phyloP scores from a whole-genome alignment of 2,329 filamentous ascomycete genomes.

The Penicillium aurantiogriseum region DNA sequence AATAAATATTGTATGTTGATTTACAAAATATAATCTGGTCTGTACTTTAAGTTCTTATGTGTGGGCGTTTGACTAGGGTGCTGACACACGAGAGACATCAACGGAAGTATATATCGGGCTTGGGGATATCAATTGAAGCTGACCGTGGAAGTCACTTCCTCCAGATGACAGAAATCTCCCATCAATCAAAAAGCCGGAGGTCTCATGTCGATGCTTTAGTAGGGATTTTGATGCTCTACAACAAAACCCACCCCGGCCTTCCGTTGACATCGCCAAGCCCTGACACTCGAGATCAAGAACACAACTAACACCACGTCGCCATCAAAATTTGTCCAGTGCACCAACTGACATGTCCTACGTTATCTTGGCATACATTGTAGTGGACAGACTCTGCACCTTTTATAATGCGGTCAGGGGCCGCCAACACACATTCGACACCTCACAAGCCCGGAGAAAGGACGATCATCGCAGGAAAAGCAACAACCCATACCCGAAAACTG shows the following conservation, averaged over 20 bases:
- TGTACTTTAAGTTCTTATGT: neutral
- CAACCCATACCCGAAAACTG: neutral
- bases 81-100: neutral
- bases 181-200: too few relatives aligned
- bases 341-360: neutral
- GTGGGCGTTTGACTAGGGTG: neutral
- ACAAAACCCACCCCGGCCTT: neutral
- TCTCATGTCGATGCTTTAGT: neutral
- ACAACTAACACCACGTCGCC: conserved; percentile 3
- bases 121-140: neutral
- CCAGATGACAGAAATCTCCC: neutral
- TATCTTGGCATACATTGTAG: neutral
- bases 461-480: neutral
- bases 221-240: neutral
- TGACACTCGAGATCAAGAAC: neutral
- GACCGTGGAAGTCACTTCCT: neutral
- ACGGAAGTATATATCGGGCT: neutral
- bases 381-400: neutral
- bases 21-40: neutral
- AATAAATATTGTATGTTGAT: neutral
- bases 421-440: conserved; percentile 3
- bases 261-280: neutral
- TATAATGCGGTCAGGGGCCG: conserved; percentile 5
- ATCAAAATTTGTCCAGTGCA: neutral
- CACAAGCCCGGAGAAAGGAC: conserved; percentile 9